Base-by-base conservation (phyloP, 257 asterid species). In the Perilla frutescens region DNA sequence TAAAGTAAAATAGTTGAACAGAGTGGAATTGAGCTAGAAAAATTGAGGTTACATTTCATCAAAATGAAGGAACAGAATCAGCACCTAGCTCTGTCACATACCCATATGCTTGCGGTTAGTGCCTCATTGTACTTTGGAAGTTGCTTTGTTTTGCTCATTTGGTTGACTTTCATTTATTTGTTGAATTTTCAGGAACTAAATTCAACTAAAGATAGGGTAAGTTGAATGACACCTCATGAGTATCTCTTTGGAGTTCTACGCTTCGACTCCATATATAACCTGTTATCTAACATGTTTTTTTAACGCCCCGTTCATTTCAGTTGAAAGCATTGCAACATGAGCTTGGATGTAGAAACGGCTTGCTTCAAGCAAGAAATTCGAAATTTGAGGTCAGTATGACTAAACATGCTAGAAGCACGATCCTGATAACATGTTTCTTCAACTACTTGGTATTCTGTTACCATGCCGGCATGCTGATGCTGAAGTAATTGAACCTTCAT, bases 201-300 rank as follows among this genome's bases (percentile, higher is more conserved):
- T 81, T 82, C 87, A 45, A 73, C 84, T 75, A 90, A 83, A 87
- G 96, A 90, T 72, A 80, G 81, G 89, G 96, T 90, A 75, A 76
- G 91, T 68, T 58, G 62, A 10, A 9, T 41, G 41, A 13, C 11
- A 55, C 71, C 53, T 50, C 12, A 43, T 32, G 62, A 34, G n/a
- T 37, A 34, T 40, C 65, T 59, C 53, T 58, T 66, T 72, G 40
- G 29, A 3, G 10, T 50, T 66, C 43, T 62, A 3, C 62, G 62
- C 49, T 45, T 59, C 11, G 32, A 26, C 45, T 63, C 4, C 44
- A 57, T 40, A 13, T 50, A 9, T 63, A 45, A 20, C 56, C 54
- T 56, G 48, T 32, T 39, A 68, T n/a, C 53, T 72, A 68, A 50
- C 44, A 65, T 29, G 4, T 6, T 6, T 66, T 66, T 14, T 1